Evolutionary conservation across 805 yeast species (phyloP).

Genomic region (Yamadazyma laniorum): DNA sequence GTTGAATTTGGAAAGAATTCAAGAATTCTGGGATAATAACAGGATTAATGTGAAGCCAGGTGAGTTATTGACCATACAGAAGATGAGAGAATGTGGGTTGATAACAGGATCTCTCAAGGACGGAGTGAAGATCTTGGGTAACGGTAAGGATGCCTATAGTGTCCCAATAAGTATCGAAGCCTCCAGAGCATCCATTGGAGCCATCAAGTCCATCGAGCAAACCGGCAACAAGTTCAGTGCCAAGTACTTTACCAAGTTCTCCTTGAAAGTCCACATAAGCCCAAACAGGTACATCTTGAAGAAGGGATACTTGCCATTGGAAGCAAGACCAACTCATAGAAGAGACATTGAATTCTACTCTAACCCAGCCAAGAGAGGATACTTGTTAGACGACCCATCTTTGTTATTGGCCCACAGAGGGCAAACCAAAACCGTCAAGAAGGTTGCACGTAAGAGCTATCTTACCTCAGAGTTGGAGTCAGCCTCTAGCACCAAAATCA

Average conservation of each 20-base stretch:
- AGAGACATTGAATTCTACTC: constrained; percentile 80
- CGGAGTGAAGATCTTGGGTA: constrained; percentile 81
- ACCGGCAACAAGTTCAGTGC: constrained; percentile 76
- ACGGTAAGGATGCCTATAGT: constrained; percentile 50
- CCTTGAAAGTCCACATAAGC: constrained; percentile 69
- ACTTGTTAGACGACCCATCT: constrained; percentile 47
- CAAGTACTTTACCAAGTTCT: constrained; percentile 58
- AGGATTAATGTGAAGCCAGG: constrained; percentile 58
- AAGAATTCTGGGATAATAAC: constrained; percentile 65
- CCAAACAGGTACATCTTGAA: constrained; percentile 69
- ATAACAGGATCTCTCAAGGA: constrained; percentile 68
- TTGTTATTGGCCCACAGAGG: constrained; percentile 38
- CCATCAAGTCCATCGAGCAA: constrained; percentile 68
- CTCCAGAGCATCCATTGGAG: constrained; percentile 71
- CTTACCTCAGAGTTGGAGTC: constrained; percentile 35
- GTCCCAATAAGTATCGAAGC: constrained; percentile 78
- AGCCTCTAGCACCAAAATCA: constrained; percentile 22
- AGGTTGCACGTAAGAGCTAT: constrained; percentile 29
- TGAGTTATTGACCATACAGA: constrained; percentile 69
- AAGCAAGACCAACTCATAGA: constrained; percentile 81
- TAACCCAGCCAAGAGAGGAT: constrained; percentile 71
- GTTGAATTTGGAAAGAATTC: constrained; percentile 67
- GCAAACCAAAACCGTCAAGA: constrained; percentile 17
- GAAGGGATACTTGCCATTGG: constrained; percentile 78
- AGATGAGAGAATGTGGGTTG: constrained; percentile 72